Base-by-base conservation (phyloP, 768 basidiomycete genomes). In the Hypholoma sublateritium region DNA sequence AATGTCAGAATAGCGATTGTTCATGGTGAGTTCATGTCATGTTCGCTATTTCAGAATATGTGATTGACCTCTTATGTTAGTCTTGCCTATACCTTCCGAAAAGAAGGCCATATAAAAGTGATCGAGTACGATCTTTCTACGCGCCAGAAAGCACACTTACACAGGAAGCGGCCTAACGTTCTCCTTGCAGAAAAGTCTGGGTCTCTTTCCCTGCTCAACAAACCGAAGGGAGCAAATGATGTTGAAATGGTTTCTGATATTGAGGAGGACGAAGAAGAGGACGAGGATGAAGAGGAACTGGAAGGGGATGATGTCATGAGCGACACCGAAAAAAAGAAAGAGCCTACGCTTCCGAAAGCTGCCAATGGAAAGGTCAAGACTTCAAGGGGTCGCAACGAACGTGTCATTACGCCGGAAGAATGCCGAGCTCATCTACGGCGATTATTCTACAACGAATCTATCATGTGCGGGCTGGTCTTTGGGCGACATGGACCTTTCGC, bases 101-200 rank as follows among this genome's bases (percentile, higher is more conserved):
- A 93, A 71, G 97, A 99, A 67, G 93, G 92, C 0, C 80, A 91
- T 70, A 93, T 90, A 50, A 98, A 98, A 74, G 82, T 99, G 54
- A 88, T 98, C 67, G 95, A 98, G 74, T 92, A 93, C 67, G 95
- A 95, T 64, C 80, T 98, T 32, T 78, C 91, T 5, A 50, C 70
- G 2, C 96, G 94, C 71, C 87, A 93, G 69, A 94, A 91, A 71
- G 79, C 70, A 5, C 78, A 82, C 16, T 52, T 82, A 9, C 75
- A 80, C 12, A 69, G 87, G 54, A 84, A 76, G 62, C 84, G 92
- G n/a, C 91, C 88, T 13, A 80, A 95, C 68, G 90, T 97, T 14
- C 77, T 96, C 46, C 72, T 79, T 47, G 74, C 75, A 57, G 82
- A 84, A 68, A 78, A 78, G 65, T 60, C 74, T 16, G 59, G 63